Evolutionary conservation across 352 stramenopile genomes (phyloP).

Genomic region (Aphanomyces invadans): DNA sequence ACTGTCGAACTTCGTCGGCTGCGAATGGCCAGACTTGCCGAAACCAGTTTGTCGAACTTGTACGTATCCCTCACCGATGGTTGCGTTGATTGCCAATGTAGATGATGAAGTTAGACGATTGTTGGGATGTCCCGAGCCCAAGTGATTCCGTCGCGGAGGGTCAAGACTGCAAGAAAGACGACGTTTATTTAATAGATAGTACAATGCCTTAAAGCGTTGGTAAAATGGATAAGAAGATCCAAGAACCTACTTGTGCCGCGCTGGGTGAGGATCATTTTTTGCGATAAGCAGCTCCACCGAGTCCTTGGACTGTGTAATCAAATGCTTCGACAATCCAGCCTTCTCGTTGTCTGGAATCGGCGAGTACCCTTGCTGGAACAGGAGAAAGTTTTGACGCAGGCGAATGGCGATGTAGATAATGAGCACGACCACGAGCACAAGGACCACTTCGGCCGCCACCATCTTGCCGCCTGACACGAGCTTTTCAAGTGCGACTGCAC

Average conservation of each 20-base stretch:
- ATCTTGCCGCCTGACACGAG: background rate
- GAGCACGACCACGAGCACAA: conserved; percentile 7
- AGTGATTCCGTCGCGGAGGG: background rate
- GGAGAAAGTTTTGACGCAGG: conserved; percentile 20
- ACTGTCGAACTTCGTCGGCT: conserved; percentile 7
- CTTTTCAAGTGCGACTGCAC: background rate
- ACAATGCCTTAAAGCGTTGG: too few species aligned
- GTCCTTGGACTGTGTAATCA: conserved; percentile 53
- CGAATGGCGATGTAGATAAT: conserved; percentile 16
- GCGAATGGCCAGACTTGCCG: conserved; percentile 9
- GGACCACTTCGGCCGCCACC: conserved; percentile 2
- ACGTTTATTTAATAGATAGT: conserved; percentile 23
- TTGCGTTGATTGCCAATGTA: background rate
- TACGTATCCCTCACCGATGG: background rate
- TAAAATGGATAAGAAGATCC: too few species aligned
- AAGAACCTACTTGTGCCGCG: background rate
- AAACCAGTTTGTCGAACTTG: conserved; percentile 2
- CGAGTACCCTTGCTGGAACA: conserved; percentile 46
- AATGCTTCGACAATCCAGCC: conserved; percentile 48
- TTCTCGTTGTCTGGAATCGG: conserved; percentile 56
- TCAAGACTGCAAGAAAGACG: background rate
- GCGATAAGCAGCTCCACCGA: conserved; percentile 35
- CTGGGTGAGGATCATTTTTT: background rate
- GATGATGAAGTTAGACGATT: conserved; percentile 4
- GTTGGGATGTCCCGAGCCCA: background rate